Base-by-base conservation (phyloP, 2,329 filamentous ascomycete genomes). In the Exophiala oligosperma region DNA sequence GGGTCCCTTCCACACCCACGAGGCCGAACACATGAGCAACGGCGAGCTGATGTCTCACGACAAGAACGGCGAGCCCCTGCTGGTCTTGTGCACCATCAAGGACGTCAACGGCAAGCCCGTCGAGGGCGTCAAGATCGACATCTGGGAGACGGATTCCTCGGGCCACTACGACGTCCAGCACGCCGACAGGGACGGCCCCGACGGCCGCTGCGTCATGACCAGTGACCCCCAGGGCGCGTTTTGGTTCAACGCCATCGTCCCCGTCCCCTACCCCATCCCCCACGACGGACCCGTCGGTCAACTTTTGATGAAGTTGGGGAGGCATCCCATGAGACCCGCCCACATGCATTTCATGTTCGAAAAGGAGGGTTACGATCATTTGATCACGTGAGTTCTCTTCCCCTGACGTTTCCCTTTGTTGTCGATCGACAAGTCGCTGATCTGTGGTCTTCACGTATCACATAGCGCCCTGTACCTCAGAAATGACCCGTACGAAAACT, bases 301-400 rank as follows among this genome's bases (percentile, higher is more conserved):
- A 73, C 71, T 94, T 65, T 74, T 94, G 66, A 75, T 77, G 70
- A 72, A 76, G 67, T 70, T 94, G 67, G 80, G 82, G n/a, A 78
- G 91, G n/a, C 91, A 94, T 75, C 85, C 85, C 56, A 92, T 85
- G 77, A 77, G 91, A 52, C 91, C 90, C 1, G 84, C 86, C 21
- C 90, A 94, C 72, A 83, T 93, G 79, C 90, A 94, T 73, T 94
- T 94, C 68, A 94, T 95, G 89, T 92, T 96, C 75, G 84, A 87
- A 70, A 92, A 91, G 77, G 73, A 80, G 35, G 89, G 89, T 0
- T 92, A 84, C 76, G 91, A 96, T 76, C 84, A 88, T 70, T 74
- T 96, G 67, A 88, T 94, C 69, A 95, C 91, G 89, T 92, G 78
- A 63, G 86, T 85, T 35, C 57, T 17, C 29, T 43, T 41, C 49